Conservation (phyloP, 2,329 filamentous ascomycete genomes). For the Alternaria consortialis region DNA sequence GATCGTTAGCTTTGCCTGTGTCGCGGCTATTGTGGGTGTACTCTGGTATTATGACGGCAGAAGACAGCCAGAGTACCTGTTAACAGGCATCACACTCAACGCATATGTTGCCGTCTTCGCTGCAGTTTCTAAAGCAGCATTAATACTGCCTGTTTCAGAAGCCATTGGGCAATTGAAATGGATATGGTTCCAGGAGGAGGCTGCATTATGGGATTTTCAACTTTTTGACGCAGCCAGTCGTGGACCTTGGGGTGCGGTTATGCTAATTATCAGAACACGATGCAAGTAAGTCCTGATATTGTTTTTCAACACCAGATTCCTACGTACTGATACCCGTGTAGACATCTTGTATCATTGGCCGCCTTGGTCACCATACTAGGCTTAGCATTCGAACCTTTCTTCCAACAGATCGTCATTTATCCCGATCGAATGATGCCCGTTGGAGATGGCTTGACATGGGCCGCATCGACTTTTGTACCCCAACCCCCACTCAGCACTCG, state of each 20-base stretch:
- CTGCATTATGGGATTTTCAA: constrained; percentile 23
- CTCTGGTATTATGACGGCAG: constrained; percentile 24
- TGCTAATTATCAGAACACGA: constrained; percentile 23
- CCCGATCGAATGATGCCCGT: not conserved
- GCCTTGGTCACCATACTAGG: constrained; percentile 23
- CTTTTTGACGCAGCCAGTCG: constrained; percentile 28
- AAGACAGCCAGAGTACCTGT: constrained; percentile 21
- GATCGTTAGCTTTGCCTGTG: constrained; percentile 18
- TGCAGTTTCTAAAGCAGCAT: constrained; percentile 28
- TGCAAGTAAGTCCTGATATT: constrained; percentile 29
- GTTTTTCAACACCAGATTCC: no score
- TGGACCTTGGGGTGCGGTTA: constrained; percentile 30
- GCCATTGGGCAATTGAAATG: constrained; percentile 37
- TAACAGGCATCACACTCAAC: constrained; percentile 29
- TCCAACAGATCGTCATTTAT: constrained; percentile 30
- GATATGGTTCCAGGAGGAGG: constrained; percentile 28
- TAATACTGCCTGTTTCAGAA: constrained; percentile 31
- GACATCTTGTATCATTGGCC: constrained; percentile 20
- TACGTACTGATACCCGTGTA: not conserved
- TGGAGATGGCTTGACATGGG: not conserved
- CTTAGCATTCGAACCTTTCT: constrained; percentile 30
- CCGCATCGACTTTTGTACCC: constrained; percentile 5
- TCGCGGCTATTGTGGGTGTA: constrained; percentile 26
- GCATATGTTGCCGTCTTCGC: constrained; percentile 29
- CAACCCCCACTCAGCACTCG: no score